Evolutionary conservation across 1,284 basidiomycete species (phyloP).

Genomic region (Ceratobasidium sp.): DNA sequence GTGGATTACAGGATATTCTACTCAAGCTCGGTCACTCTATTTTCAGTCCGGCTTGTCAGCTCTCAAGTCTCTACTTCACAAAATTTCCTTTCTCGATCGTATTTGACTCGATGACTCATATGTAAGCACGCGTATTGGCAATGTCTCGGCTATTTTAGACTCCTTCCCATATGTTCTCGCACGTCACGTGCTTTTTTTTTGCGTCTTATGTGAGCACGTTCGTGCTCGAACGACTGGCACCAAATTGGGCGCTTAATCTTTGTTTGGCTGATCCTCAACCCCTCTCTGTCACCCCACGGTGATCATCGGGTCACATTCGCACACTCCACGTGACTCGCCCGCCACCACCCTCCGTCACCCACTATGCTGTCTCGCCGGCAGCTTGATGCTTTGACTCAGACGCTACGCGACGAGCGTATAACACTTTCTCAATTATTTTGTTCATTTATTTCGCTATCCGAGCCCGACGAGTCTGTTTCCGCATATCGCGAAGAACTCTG

Average conservation of each 20-base stretch:
- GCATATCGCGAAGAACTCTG: background rate
- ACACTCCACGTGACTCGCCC: background rate
- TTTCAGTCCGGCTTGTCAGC: no score
- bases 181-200: no score
- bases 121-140: no score
- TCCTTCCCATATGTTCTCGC: no score
- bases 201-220: no score
- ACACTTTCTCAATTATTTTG: background rate
- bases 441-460: background rate
- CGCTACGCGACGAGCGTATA: background rate
- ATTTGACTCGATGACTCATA: no score
- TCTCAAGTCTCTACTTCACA: no score
- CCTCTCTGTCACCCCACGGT: background rate
- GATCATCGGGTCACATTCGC: slow-evolving; percentile 6
- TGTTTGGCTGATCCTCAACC: background rate
- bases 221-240: slow-evolving; percentile 22
- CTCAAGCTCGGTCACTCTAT: no score
- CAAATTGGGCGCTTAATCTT: background rate
- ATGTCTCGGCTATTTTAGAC: no score
- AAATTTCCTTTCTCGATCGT: no score
- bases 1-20: no score
- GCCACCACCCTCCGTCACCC: background rate
- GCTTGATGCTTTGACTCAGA: background rate
- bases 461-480: background rate
- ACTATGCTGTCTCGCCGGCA: background rate